These are phyloP conservation scores for Metschnikowia lunata DNA, from an alignment of 805 yeast genomes.

Conservation along the genomic window DNA sequence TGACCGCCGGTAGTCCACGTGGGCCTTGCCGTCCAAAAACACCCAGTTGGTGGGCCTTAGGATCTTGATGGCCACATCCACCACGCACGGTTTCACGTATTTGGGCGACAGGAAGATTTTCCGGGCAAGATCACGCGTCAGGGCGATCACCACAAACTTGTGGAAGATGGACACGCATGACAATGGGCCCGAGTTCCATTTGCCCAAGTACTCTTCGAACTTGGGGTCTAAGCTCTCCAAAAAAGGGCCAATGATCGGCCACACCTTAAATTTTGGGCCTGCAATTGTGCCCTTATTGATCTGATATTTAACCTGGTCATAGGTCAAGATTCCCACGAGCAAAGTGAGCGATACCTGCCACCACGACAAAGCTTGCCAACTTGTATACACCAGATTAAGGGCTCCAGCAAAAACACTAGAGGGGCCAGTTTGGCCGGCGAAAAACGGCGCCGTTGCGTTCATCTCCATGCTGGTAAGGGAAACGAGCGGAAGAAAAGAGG, in stretches of 20 bases:
- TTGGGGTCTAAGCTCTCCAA: slow-evolving; percentile 92
- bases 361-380: slow-evolving; percentile 41
- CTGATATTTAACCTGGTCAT: slow-evolving; percentile 78
- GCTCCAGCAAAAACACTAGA: neutral
- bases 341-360: slow-evolving; percentile 47
- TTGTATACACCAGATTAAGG: slow-evolving; percentile 11
- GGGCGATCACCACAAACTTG: slow-evolving; percentile 74
- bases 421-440: neutral
- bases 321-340: slow-evolving; percentile 47
- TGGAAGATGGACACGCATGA: slow-evolving; percentile 98
- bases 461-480: slow-evolving; percentile 4
- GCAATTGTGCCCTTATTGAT: slow-evolving; percentile 81
- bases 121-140: slow-evolving; percentile 18
- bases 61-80: slow-evolving; percentile 92
- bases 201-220: slow-evolving; percentile 85
- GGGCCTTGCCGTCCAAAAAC: slow-evolving; percentile 92
- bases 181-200: slow-evolving; percentile 92
- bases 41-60: slow-evolving; percentile 97
- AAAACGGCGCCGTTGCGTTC: slow-evolving; percentile 8
- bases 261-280: slow-evolving; percentile 81
- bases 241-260: slow-evolving; percentile 97
- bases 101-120: slow-evolving; percentile 51
- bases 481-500: neutral
- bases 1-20: slow-evolving; percentile 86
- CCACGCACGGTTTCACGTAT: slow-evolving; percentile 95